Evolutionary conservation across 805 yeast species (phyloP), one percentile per base, ranked within the genome.

Genomic region (Myxozyma sirexii): DNA sequence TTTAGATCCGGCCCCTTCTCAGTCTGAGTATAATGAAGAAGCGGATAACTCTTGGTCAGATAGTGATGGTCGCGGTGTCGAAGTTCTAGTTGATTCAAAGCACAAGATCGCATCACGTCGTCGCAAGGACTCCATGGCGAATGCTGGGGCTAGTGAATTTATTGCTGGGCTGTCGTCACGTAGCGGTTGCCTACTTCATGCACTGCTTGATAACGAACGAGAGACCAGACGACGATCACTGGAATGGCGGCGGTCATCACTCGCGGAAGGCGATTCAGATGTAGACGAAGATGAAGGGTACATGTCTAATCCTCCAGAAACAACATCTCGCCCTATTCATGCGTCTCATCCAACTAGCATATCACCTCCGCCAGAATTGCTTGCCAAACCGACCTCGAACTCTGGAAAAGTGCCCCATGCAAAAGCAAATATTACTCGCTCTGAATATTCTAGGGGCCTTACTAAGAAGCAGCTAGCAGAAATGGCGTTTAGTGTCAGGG

Each of bases 401-500:
- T 10, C 46, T 24, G 39, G 31, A 29, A 45, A 27, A 17, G 38
- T 19, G 19, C 49, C 12, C 37, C 21, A 45, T 17, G 31, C 27
- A 26, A 39, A 15, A 39, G 23, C 23, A 4, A 24, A 23, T 23
- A n/a, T 13, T 10, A 17, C 50, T n/a, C 23, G 19, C 15, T 47
- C 21, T 38, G 21, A 60, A 7, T 60, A 44, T 19, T 46, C 66
- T 19, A 64, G 63, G 45, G 54, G 56, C 24, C 54, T 70, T 54
- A 63, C 70, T 19, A 69, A 69, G 52, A 67, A 68, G 41, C 69
- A 67, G 19, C 62, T 71, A 19, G 66, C 71, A 6, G 70, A 71
- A 19, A 66, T 71, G 67, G 74, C 70, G 19, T 60, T 68, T 48
- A 67, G 70, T 37, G 70, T 71, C 19, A 65, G 74, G 12, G 74